A percentile compares a stretch with the other conserved stretches of the same genome.
These are phyloP conservation scores for Aspergillus tanneri DNA, from an alignment of 2,329 filamentous ascomycete species.

Conservation along the genomic window DNA sequence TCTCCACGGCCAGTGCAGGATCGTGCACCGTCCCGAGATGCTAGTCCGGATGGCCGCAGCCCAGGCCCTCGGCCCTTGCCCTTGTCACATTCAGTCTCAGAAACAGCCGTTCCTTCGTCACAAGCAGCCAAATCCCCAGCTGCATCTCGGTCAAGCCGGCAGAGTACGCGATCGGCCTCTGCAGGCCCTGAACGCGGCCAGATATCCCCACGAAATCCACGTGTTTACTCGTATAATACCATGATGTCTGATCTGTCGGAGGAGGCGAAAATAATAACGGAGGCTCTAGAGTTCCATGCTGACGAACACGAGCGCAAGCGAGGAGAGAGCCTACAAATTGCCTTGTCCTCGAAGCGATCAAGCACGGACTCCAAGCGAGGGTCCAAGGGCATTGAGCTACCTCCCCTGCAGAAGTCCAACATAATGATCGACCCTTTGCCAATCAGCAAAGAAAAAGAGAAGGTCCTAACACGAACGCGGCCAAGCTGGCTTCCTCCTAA, in stretches of 20 bases:
- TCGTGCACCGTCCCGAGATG: slow-evolving; percentile 39
- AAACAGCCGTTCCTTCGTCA: slow-evolving; percentile 25
- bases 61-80: slow-evolving; percentile 44
- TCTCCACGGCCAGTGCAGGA: slow-evolving; percentile 47
- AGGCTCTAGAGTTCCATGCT: slow-evolving; percentile 59
- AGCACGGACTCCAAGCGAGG: slow-evolving; percentile 40
- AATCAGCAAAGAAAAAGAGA: slow-evolving; percentile 66
- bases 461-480: slow-evolving; percentile 63
- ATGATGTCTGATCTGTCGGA: slow-evolving; percentile 58
- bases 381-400: slow-evolving; percentile 51
- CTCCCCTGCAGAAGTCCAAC: slow-evolving; percentile 61
- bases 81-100: slow-evolving; percentile 40
- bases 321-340: slow-evolving; percentile 50
- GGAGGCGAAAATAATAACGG: slow-evolving; percentile 60
- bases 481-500: slow-evolving; percentile 67
- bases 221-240: slow-evolving; percentile 60
- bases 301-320: slow-evolving; percentile 48
- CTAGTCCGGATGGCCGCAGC: slow-evolving; percentile 45
- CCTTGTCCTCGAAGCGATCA: slow-evolving; percentile 36
- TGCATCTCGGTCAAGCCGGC: slow-evolving; percentile 32
- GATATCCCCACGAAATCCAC: slow-evolving; percentile 43
- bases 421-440: slow-evolving; percentile 66
- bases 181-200: slow-evolving; percentile 44
- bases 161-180: slow-evolving; percentile 36
- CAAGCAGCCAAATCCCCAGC: slow-evolving; percentile 27